Base-by-base conservation (phyloP, 139 green algal genomes). In the Chlamydomonas sp. region DNA sequence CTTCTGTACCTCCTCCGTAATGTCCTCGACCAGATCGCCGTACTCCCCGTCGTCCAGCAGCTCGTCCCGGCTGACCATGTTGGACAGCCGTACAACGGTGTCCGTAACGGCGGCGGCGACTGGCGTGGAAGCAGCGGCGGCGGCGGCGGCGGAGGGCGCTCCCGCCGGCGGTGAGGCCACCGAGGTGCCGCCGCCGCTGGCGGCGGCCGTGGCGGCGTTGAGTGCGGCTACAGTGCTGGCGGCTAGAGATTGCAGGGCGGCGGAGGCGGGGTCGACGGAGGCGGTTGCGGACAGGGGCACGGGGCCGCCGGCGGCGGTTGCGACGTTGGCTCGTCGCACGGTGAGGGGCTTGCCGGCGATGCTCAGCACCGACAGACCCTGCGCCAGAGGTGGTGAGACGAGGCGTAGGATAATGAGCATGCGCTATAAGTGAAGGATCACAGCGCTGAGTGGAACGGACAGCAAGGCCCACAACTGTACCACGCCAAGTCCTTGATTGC, bases 21-120 rank as follows among this genome's bases (percentile, higher is more conserved):
- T 91, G 68, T 96, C 93, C 49, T 94, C 91, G 82, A 94, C 9
- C 20, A 96, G 74, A 20, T 86, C 86, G 1, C 85, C 84, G 81
- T 93, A 96, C 79, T 96, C 94, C 58, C 93, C 90, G 49, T 92
- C 86, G 77, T 96, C 93, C 62, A 93, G 31, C 80, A 96, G 85
- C 68, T 96, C 93, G 8, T 94, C 86, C 17, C 90, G 77, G 7
- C 60, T 64, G 18, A 95, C 90, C 90, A 94, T 94, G 62, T 91
- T 91, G 5, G 84, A 87, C 4, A 95, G 87, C 8, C 90, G 89
- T 75, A 95, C 87, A 63, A 95, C 85, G 59, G 81, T 88, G 72
- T 49, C 59, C 84, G 78, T 4, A 67, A 64, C 59, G 58, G 75
- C 64, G 61, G 3, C 75, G n/a, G 72, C 80, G 18, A 15, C 64